Base-by-base conservation (phyloP, 2,329 filamentous ascomycete genomes). In the Alternaria angustiovoidea region DNA sequence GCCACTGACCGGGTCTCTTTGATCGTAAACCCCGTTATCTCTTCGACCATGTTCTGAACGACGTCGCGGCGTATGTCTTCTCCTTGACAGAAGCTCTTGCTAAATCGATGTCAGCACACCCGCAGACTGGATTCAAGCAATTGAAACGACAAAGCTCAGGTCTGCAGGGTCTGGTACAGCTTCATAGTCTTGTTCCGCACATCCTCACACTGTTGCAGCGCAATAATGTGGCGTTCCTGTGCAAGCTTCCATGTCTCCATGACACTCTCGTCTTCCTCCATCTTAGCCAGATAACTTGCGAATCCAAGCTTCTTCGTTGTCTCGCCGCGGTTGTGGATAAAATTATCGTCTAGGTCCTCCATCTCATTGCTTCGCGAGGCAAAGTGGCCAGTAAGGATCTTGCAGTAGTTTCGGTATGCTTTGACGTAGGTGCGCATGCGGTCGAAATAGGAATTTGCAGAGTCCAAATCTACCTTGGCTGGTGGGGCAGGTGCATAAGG, bases 251-350 rank as follows among this genome's bases (percentile, higher is more conserved):
- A 92, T 57, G 85, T 83, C 69, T 82, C 82, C 57, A 88, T 81
- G 5, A 91, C 86, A 48, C 82, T 80, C 64, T 87, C 84, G 71
- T 93, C 91, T 75, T 91, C 86, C 65, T 86, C 84, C 56, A 90
- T 78, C 73, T 86, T 87, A 38, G 79, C 79, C 59, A 87, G 75
- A 72, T 93, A 93, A 56, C 85, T 83, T 16, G 81, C 73, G 24
- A 89, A 81, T 0, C 85, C 87, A 1, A 83, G 84, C 53, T 83
- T 82, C 20, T 79, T 70, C 3, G 68, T 76, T 2, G 70, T 72
- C 61, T 87, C 85, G 5, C 86, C 86, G 7, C 81, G 77, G 2
- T 84, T 81, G 36, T 81, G 81, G 36, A 88, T 81, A 82, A 86
- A 88, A 11, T 62, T 59, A 7, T 69, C 65, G 36, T 75, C 69